These are phyloP conservation scores for Ehretia macrophylla DNA, from an alignment of 257 asterid genomes.

Conservation along the genomic window DNA sequence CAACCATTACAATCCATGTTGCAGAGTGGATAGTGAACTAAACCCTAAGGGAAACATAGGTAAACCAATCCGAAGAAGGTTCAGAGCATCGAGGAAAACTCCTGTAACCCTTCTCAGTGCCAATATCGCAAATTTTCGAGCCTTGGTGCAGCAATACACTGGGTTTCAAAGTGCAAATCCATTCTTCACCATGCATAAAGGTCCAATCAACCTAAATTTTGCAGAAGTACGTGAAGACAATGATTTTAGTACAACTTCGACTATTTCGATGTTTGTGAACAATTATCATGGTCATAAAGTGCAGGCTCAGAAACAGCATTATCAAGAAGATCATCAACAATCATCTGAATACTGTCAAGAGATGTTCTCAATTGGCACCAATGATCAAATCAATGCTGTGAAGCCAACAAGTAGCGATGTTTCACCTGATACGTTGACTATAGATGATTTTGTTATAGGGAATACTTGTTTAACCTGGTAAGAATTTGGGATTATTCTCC, in stretches of 20 bases:
- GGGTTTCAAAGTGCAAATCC: conserved; percentile 33
- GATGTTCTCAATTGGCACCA: background rate
- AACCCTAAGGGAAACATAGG: conserved; percentile 17
- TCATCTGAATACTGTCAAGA: background rate
- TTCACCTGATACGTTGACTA: background rate
- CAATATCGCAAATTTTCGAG: conserved; percentile 43
- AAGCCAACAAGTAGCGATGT: background rate
- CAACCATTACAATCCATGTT: background rate
- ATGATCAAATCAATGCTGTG: background rate
- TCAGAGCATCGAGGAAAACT: conserved; percentile 26
- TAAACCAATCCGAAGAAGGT: conserved; percentile 32
- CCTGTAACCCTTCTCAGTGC: conserved; percentile 55
- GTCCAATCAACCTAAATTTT: conserved; percentile 57
- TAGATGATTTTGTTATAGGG: background rate
- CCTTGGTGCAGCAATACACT: conserved; percentile 61
- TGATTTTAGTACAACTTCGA: background rate
- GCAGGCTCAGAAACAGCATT: background rate
- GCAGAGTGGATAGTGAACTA: conserved; percentile 1
- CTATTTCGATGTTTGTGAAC: no score
- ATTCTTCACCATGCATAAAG: conserved; percentile 22
- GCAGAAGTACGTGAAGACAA: background rate
- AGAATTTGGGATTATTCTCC: background rate
- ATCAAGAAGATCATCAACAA: background rate
- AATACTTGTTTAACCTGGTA: background rate
- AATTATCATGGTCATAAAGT: background rate